Percentiles rank a stretch among this genome's conserved stretches.
These are phyloP conservation scores for Ailanthus altissimus DNA, from an alignment of 345 rosid genomes.

Conservation along the genomic window DNA sequence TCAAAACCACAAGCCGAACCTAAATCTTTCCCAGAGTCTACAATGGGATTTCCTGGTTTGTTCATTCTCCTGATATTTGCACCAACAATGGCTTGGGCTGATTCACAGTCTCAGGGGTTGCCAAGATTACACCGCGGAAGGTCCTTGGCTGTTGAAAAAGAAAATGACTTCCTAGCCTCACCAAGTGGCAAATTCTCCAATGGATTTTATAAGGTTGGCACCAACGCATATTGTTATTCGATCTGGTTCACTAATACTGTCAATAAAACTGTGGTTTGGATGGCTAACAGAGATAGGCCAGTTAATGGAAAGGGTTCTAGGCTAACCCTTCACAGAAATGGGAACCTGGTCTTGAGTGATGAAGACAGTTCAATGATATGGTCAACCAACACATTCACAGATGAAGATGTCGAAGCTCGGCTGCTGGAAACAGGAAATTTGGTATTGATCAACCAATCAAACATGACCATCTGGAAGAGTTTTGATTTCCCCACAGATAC, in stretches of 20 bases:
- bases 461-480: slow-evolving; percentile 30
- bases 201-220: slow-evolving; percentile 31
- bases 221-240: slow-evolving; percentile 25
- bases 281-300: slow-evolving; percentile 36
- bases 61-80: slow-evolving; percentile 12
- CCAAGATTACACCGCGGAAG: slow-evolving; percentile 16
- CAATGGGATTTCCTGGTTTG: slow-evolving; percentile 14
- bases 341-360: slow-evolving; percentile 29
- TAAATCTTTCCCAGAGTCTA: not conserved
- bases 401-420: not conserved
- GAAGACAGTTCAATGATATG: slow-evolving; percentile 23
- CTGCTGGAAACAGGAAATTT: slow-evolving; percentile 33
- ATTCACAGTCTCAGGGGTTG: slow-evolving; percentile 3
- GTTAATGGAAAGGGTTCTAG: slow-evolving; percentile 33
- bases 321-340: slow-evolving; percentile 13
- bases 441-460: slow-evolving; percentile 12
- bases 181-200: slow-evolving; percentile 22
- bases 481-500: slow-evolving; percentile 36
- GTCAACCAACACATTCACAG: slow-evolving; percentile 21
- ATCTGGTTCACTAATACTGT: slow-evolving; percentile 33
- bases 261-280: slow-evolving; percentile 35
- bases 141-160: slow-evolving; percentile 24
- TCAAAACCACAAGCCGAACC: not conserved
- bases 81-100: not conserved
- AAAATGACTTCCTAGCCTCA: slow-evolving; percentile 21